Evolutionary conservation across 176 grass and related monocot species (phyloP).

Genomic region (Bromus sterilis): DNA sequence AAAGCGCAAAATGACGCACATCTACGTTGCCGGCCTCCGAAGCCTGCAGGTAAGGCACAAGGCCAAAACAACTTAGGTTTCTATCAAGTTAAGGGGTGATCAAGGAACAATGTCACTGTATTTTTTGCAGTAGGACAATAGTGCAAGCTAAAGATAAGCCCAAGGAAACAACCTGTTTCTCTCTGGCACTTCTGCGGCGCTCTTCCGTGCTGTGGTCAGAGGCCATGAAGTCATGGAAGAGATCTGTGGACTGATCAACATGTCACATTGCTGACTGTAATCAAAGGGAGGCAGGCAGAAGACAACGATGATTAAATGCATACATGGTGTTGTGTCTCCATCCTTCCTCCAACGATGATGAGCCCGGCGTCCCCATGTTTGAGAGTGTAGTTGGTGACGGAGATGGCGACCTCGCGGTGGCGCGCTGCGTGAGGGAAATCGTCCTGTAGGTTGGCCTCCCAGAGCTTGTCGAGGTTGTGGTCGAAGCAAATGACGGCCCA

Average conservation of each 20-base stretch:
- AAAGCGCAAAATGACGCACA: constrained; percentile 89
- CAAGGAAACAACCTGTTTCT: constrained; percentile 67
- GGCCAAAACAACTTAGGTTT: background rate
- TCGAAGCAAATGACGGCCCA: constrained; percentile 98
- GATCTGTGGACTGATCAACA: constrained; percentile 43
- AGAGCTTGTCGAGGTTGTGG: constrained; percentile 95
- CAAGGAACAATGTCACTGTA: background rate
- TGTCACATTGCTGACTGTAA: background rate
- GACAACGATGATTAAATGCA: background rate
- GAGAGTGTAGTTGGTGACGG: constrained; percentile 81
- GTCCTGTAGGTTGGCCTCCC: constrained; percentile 88
- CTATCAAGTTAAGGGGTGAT: background rate
- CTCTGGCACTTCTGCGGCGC: constrained; percentile 43
- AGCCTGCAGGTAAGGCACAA: constrained; percentile 18
- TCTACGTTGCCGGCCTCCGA: constrained; percentile 43
- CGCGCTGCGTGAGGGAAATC: constrained; percentile 75
- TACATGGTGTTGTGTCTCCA: constrained; percentile 98
- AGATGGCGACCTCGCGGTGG: constrained; percentile 79
- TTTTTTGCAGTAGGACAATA: background rate
- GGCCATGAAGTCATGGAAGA: constrained; percentile 72
- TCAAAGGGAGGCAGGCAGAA: background rate
- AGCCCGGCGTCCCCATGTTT: constrained; percentile 90
- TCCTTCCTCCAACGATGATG: constrained; percentile 76
- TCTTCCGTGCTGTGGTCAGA: constrained; percentile 39
- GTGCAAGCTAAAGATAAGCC: background rate